Evolutionary conservation across 768 basidiomycete genomes (phyloP), one percentile per base, ranked within the genome.

Genomic region (Trametes cingulata): DNA sequence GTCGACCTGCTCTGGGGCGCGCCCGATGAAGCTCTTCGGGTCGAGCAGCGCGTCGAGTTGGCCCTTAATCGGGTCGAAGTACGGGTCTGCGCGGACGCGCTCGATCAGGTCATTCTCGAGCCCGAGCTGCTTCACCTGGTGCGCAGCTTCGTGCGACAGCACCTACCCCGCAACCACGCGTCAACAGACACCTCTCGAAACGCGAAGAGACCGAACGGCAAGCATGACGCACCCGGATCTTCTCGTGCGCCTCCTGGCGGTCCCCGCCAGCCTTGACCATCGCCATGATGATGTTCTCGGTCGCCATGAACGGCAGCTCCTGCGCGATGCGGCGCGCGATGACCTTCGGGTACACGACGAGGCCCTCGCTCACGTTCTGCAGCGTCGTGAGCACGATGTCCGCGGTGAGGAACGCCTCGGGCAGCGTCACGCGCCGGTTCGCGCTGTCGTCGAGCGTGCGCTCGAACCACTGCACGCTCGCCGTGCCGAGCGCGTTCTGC

Each of bases 201-300:
- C 60, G 94, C 79, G 69, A 97, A 37, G 27, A n/a, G 20, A 14
- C 49, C n/a, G 41, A 17, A 58, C 50, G 60, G 51, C 39, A 33
- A 60, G 51, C 39, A 33, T 40, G 22, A 76, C 79, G 61, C 63
- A 91, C 91, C 60, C 96, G 80, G 70, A 98, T 94, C 76, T 92
- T 90, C 76, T 98, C 97, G 72, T 98, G 97, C 8, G 93, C 93
- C 75, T 93, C 94, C 72, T 98, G 97, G 35, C 97, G 83, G 74
- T 98, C 95, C 0, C 95, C 96, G 20, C 93, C 93, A 49, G 84
- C 86, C 75, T 92, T 97, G 63, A 98, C 97, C 42, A 99, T 85
- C 1, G 94, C 94, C 97, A 99, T 98, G 76, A 98, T 98, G 75
- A 99, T 83, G 74, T 99, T 99, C 75, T 99, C 97, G 1, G 97